A percentile compares a stretch with the other conserved stretches of the same genome.
These are phyloP conservation scores for Rosa chinensis DNA, from an alignment of 306 rosid species.

Conservation along the genomic window DNA sequence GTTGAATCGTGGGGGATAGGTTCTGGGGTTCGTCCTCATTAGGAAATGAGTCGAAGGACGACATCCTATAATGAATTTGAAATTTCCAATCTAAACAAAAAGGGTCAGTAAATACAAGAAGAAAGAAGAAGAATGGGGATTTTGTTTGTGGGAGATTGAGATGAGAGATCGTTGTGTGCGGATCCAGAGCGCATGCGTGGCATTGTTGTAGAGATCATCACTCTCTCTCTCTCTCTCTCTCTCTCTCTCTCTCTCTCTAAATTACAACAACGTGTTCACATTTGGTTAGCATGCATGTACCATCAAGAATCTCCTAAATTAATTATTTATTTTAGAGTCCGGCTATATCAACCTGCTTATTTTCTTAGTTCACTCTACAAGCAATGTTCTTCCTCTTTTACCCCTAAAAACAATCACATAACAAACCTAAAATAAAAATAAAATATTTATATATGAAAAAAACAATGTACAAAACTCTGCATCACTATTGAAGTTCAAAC, in stretches of 20 bases:
- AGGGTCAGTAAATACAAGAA: not conserved
- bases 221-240: not conserved
- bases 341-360: too few relatives aligned
- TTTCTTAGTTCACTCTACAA: too few relatives aligned
- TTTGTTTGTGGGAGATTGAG: not conserved
- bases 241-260: not conserved
- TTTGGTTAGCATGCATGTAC: not conserved
- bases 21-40: conserved; percentile 40
- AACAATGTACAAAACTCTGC: too few relatives aligned
- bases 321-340: too few relatives aligned
- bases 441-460: too few relatives aligned
- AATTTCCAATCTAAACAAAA: not conserved
- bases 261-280: not conserved
- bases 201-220: not conserved
- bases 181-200: conserved; percentile 11
- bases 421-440: too few relatives aligned
- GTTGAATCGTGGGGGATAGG: conserved; percentile 32
- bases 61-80: conserved; percentile 30
- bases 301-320: not conserved
- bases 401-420: too few relatives aligned
- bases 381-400: too few relatives aligned
- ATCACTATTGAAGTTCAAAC: too few relatives aligned
- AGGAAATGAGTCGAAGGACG: conserved; percentile 59
- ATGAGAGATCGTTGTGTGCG: conserved; percentile 14
- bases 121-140: not conserved